These are phyloP conservation scores for Cryptosporidium tyzzeri DNA, from an alignment of 169 alveolate genomes.

Conservation along the genomic window DNA sequence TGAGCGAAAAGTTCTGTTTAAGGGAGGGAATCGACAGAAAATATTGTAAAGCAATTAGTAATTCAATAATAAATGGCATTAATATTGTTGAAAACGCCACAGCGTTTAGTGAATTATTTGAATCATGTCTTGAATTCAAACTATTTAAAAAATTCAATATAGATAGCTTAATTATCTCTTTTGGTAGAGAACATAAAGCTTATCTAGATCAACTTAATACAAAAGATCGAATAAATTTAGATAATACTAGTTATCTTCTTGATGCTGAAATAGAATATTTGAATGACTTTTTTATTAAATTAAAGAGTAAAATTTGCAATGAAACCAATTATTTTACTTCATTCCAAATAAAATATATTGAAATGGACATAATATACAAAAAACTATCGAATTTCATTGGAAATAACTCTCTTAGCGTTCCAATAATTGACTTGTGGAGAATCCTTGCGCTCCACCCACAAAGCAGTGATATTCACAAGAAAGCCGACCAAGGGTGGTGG, in stretches of 20 bases:
- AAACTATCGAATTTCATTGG: conserved; percentile 22
- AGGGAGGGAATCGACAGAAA: conserved; percentile 41
- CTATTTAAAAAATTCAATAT: conserved; percentile 37
- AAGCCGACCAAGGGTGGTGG: conserved; percentile 75
- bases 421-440: conserved; percentile 63
- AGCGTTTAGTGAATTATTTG: neutral
- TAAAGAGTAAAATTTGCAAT: neutral
- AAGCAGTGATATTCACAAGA: conserved; percentile 73
- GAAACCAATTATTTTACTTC: neutral
- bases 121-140: conserved; percentile 21
- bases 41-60: conserved; percentile 21
- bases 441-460: conserved; percentile 73
- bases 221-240: neutral
- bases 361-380: conserved; percentile 51
- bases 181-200: neutral
- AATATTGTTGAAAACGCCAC: neutral
- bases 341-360: conserved; percentile 20
- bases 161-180: conserved; percentile 30
- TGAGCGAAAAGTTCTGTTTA: conserved; percentile 42
- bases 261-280: conserved; percentile 25
- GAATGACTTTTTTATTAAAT: conserved; percentile 14
- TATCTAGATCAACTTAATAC: neutral
- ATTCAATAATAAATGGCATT: conserved; percentile 6
- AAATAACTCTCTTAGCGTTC: neutral
- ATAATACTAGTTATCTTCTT: neutral